Evolutionary conservation across 2,329 filamentous ascomycete species (phyloP).

Genomic region (Botrytis porri): DNA sequence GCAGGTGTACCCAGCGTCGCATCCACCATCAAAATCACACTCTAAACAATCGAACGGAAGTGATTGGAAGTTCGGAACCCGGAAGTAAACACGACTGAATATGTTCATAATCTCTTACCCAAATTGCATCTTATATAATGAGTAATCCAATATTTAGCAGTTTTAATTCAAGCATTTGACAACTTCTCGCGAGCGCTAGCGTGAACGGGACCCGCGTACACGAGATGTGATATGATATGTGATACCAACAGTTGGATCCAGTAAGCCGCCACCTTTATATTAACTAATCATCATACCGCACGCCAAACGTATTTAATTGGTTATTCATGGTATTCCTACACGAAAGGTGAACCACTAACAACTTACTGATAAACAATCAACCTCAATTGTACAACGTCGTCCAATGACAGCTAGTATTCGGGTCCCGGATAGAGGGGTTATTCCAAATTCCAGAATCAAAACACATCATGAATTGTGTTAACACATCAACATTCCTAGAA

Average conservation of each 20-base stretch:
- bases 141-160: background rate
- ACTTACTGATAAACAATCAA: background rate
- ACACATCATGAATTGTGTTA: background rate
- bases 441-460: background rate
- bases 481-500: background rate
- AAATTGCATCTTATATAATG: background rate
- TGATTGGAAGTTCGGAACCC: background rate
- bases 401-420: background rate
- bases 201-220: background rate
- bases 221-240: background rate
- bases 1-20: constrained; percentile 47
- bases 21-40: background rate
- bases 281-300: background rate
- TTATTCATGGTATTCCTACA: background rate
- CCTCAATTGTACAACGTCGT: too few relatives aligned
- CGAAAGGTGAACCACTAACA: background rate
- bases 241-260: background rate
- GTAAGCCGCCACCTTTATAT: background rate
- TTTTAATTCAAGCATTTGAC: background rate
- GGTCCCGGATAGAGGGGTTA: background rate
- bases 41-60: background rate
- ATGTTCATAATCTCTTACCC: too few relatives aligned
- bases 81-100: background rate
- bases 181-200: background rate
- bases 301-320: background rate